phyloP scores from a whole-genome alignment of 2,329 filamentous ascomycete species.

The Penicillium thymicola region DNA sequence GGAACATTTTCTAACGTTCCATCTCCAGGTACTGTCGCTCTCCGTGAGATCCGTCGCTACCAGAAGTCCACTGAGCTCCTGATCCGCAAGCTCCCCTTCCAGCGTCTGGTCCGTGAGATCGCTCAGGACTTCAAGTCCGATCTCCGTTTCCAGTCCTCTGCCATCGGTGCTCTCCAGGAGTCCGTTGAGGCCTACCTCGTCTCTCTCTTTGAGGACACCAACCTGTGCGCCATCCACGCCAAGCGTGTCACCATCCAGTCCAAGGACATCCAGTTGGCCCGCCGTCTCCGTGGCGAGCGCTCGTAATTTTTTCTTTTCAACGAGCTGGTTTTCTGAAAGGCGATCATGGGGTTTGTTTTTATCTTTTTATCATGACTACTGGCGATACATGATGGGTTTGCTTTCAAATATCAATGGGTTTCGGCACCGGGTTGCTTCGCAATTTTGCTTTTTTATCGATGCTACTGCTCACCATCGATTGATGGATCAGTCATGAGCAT shows the following conservation, averaged over 20 bases:
- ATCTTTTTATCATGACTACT: conserved; percentile 39
- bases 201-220: conserved; percentile 97
- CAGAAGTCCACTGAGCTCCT: conserved; percentile 96
- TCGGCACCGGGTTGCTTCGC: conserved; percentile 37
- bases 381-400: conserved; percentile 46
- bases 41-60: conserved; percentile 97
- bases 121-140: conserved; percentile 94
- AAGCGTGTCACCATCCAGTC: conserved; percentile 95
- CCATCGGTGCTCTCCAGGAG: conserved; percentile 96
- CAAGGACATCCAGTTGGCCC: conserved; percentile 96
- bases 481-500: conserved; percentile 35
- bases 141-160: conserved; percentile 95
- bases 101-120: conserved; percentile 95
- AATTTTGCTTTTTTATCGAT: conserved; percentile 31
- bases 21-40: conserved; percentile 73
- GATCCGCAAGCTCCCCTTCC: conserved; percentile 96
- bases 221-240: conserved; percentile 97
- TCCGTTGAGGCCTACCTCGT: conserved; percentile 98
- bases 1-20: conserved; percentile 23
- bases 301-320: conserved; percentile 56
- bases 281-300: conserved; percentile 90
- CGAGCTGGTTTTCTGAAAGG: conserved; percentile 34
- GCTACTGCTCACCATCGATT: conserved; percentile 28
- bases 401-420: conserved; percentile 41
- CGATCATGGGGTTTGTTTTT: conserved; percentile 40